Percentiles rank a stretch among this genome's conserved stretches.
Conservation (phyloP, 108 stramenopile genomes). For the Schizochytrium sp. region DNA sequence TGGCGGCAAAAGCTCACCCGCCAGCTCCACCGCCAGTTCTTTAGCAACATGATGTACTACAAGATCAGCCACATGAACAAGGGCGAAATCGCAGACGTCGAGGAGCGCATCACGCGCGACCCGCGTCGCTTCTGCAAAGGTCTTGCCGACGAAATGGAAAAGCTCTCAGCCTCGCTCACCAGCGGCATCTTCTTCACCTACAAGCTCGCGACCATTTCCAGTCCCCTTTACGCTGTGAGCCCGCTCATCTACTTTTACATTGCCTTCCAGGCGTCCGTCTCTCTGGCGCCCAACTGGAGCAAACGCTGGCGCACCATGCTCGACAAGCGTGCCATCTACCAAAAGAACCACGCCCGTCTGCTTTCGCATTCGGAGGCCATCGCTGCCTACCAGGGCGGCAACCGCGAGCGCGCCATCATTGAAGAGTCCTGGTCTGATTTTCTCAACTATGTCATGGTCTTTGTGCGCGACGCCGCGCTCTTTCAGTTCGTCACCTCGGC, state of each 20-base stretch:
- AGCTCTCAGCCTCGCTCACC: constrained; percentile 27
- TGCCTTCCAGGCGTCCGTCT: background rate
- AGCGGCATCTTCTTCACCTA: constrained; percentile 30
- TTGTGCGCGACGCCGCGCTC: constrained; percentile 19
- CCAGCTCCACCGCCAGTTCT: constrained; percentile 18
- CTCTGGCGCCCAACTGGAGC: background rate
- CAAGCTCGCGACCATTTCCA: constrained; percentile 30
- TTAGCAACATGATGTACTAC: constrained; percentile 12
- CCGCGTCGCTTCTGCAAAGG: constrained; percentile 27
- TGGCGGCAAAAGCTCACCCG: constrained; percentile 11
- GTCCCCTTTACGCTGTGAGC: constrained; percentile 27
- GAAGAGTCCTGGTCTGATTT: constrained; percentile 21
- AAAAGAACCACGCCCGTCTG: constrained; percentile 34
- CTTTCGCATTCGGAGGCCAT: constrained; percentile 35
- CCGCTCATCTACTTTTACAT: constrained; percentile 13
- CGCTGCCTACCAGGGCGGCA: constrained; percentile 35
- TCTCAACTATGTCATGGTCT: constrained; percentile 1
- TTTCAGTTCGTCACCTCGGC: constrained; percentile 26
- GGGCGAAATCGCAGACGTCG: background rate
- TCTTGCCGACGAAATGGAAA: constrained; percentile 32
- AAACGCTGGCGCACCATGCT: constrained; percentile 22
- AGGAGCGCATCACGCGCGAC: constrained; percentile 20
- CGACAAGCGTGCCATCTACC: constrained; percentile 35
- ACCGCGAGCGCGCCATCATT: constrained; percentile 31
- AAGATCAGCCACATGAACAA: constrained; percentile 22